phyloP scores from a whole-genome alignment of 2,329 filamentous ascomycete genomes.

The Exophiala xenobiotica region DNA sequence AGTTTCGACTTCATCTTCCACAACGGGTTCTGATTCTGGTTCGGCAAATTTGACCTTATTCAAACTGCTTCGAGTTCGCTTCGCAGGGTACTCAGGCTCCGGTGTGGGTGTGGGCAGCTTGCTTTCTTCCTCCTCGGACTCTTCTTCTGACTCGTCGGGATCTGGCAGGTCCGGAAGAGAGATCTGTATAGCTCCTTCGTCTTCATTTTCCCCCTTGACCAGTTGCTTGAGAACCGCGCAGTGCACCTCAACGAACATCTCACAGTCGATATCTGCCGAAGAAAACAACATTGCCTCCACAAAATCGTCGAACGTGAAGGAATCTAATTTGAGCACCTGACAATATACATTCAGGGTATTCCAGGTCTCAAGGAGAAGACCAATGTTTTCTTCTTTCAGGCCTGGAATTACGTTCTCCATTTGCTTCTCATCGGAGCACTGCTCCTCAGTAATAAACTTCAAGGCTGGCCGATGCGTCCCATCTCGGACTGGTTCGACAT shows the following conservation, averaged over 20 bases:
- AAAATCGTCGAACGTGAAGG: constrained; percentile 97
- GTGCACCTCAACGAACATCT: constrained; percentile 86
- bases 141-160: constrained; percentile 67
- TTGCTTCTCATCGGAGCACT: constrained; percentile 52
- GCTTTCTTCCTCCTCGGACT: constrained; percentile 59
- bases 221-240: constrained; percentile 87
- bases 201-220: constrained; percentile 69
- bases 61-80: constrained; percentile 79
- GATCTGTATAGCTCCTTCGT: constrained; percentile 74
- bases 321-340: constrained; percentile 89
- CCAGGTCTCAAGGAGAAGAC: constrained; percentile 85
- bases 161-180: constrained; percentile 72
- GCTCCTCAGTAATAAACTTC: constrained; percentile 67
- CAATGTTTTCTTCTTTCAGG: constrained; percentile 81
- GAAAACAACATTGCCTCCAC: constrained; percentile 80
- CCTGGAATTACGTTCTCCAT: constrained; percentile 50
- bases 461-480: constrained; percentile 69
- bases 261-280: constrained; percentile 71
- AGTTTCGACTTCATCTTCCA: constrained; percentile 41
- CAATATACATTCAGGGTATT: constrained; percentile 98
- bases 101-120: constrained; percentile 59
- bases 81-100: constrained; percentile 68
- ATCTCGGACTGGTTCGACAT: constrained; percentile 67
- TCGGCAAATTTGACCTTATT: constrained; percentile 73
- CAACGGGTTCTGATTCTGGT: constrained; percentile 46